Conservation (phyloP, 768 basidiomycete species). For the Lactifluus hygrophoroides region DNA sequence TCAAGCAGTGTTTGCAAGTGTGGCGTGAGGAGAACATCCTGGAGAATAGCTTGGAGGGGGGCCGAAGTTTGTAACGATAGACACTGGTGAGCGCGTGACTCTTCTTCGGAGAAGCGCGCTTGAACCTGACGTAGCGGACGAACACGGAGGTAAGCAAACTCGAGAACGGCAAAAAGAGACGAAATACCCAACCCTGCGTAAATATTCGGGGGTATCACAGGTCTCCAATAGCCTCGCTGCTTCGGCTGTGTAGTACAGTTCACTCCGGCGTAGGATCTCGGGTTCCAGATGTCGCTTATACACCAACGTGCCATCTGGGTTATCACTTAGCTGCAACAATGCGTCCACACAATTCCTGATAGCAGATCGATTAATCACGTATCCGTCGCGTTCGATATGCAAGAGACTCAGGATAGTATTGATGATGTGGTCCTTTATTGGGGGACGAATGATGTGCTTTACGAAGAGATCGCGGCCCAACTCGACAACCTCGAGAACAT, state of each 20-base stretch:
- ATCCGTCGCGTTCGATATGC: slow-evolving; percentile 85
- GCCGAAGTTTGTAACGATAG: slow-evolving; percentile 64
- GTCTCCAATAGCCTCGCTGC: slow-evolving; percentile 58
- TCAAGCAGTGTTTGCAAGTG: slow-evolving; percentile 69
- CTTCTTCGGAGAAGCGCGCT: slow-evolving; percentile 71
- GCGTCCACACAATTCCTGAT: slow-evolving; percentile 86
- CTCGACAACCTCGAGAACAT: slow-evolving; percentile 72
- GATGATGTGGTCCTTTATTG: slow-evolving; percentile 78
- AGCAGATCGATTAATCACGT: slow-evolving; percentile 82
- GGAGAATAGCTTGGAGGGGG: slow-evolving; percentile 66
- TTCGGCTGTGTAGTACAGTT: slow-evolving; percentile 71
- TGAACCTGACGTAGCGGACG: slow-evolving; percentile 51
- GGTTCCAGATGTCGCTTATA: slow-evolving; percentile 86
- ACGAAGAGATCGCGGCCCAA: slow-evolving; percentile 80
- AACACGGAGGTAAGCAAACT: slow-evolving; percentile 3
- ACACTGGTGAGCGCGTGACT: slow-evolving; percentile 78
- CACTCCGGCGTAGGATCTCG: slow-evolving; percentile 65
- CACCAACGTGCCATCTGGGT: slow-evolving; percentile 44
- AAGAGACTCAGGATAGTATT: slow-evolving; percentile 80
- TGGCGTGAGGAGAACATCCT: slow-evolving; percentile 65
- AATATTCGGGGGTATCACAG: slow-evolving; percentile 76
- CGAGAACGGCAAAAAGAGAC: neutral
- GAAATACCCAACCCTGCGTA: slow-evolving; percentile 55
- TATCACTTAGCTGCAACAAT: slow-evolving; percentile 56
- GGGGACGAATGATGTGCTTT: slow-evolving; percentile 64